These are phyloP conservation scores for Thuidium tamariscinum DNA, from an alignment of 225 moss, liverwort and hornwort genomes.

Conservation along the genomic window DNA sequence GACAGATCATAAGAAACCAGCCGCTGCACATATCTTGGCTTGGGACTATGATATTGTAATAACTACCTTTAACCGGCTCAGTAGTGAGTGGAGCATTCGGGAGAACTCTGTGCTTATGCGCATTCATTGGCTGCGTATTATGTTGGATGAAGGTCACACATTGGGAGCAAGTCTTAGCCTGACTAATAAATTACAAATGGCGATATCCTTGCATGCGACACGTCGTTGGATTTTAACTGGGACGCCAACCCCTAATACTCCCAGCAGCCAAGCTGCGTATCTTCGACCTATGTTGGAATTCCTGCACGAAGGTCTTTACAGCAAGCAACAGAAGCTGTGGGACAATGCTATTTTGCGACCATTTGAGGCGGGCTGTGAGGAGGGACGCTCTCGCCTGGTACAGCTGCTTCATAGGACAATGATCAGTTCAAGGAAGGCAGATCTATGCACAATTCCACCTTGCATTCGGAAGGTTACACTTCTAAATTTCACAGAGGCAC, in stretches of 20 bases:
- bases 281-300: slow-evolving; percentile 94
- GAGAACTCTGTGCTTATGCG: slow-evolving; percentile 75
- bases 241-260: slow-evolving; percentile 94
- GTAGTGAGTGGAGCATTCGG: slow-evolving; percentile 82
- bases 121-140: slow-evolving; percentile 88
- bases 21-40: slow-evolving; percentile 78
- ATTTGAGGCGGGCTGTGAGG: slow-evolving; percentile 74
- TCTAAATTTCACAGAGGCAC: slow-evolving; percentile 75
- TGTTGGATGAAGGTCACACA: slow-evolving; percentile 95
- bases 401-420: slow-evolving; percentile 78
- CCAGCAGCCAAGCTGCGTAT: slow-evolving; percentile 87
- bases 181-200: slow-evolving; percentile 96
- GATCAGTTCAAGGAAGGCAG: slow-evolving; percentile 94
- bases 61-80: slow-evolving; percentile 79
- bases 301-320: slow-evolving; percentile 74
- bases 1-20: slow-evolving; percentile 85
- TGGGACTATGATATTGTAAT: slow-evolving; percentile 99
- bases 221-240: slow-evolving; percentile 95
- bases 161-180: slow-evolving; percentile 82
- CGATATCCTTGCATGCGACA: slow-evolving; percentile 84
- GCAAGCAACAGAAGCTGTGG: slow-evolving; percentile 81
- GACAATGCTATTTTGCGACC: slow-evolving; percentile 79
- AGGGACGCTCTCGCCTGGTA: slow-evolving; percentile 69
- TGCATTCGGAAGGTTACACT: slow-evolving; percentile 79
- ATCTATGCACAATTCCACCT: slow-evolving; percentile 77